Evolutionary conservation across 371 early-diverging fungal genomes (phyloP).

Genomic region (Apophysomyces elegans): DNA sequence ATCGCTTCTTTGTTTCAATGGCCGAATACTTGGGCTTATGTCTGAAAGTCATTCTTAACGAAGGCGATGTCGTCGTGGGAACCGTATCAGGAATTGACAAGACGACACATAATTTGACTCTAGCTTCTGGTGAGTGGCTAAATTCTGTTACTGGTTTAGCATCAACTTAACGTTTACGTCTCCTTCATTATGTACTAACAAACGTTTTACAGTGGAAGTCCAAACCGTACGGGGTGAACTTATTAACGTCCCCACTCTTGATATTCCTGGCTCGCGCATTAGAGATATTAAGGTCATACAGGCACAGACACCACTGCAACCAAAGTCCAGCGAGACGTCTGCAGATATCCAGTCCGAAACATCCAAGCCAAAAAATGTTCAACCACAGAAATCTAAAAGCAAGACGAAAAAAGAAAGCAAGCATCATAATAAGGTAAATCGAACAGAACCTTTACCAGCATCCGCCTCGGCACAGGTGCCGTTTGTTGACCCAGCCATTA

Average conservation of each 20-base stretch:
- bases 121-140: slow-evolving; percentile 21
- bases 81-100: slow-evolving; percentile 22
- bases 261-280: slow-evolving; percentile 9
- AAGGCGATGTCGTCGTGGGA: slow-evolving; percentile 19
- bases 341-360: neutral
- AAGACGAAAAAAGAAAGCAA: slow-evolving; percentile 7
- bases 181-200: neutral
- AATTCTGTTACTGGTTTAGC: neutral
- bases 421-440: slow-evolving; percentile 6
- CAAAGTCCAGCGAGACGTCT: neutral
- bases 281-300: neutral
- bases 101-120: slow-evolving; percentile 12
- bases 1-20: slow-evolving; percentile 18
- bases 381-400: slow-evolving; percentile 3
- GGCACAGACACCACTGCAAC: neutral
- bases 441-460: slow-evolving; percentile 1
- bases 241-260: neutral
- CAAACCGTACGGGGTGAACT: neutral
- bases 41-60: slow-evolving; percentile 21
- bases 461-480: neutral
- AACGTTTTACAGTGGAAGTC: neutral
- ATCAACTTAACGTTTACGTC: too few species aligned
- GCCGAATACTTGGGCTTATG: slow-evolving; percentile 24
- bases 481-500: slow-evolving; percentile 34
- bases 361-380: slow-evolving; percentile 5